Conservation (phyloP, 2,329 filamentous ascomycete species). For the Aureobasidium sp. region DNA sequence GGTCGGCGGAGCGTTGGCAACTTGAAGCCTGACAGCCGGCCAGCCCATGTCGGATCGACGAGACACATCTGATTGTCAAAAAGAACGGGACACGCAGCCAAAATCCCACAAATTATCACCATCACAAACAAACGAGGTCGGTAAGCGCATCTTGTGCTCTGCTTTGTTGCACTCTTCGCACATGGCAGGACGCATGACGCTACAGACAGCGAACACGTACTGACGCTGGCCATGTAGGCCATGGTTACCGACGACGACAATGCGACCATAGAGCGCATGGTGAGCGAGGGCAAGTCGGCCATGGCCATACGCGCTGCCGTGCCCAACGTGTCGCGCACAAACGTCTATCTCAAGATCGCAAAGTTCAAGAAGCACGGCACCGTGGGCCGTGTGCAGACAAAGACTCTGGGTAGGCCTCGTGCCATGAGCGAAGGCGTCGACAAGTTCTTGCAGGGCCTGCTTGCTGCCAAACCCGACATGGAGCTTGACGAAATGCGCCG, state of each 20-base stretch:
- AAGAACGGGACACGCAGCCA: not conserved
- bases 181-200: not conserved
- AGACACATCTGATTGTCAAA: conserved; percentile 1
- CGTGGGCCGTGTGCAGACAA: conserved; percentile 16
- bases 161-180: not conserved
- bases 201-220: not conserved
- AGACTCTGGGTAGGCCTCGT: conserved; percentile 16
- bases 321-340: conserved; percentile 17
- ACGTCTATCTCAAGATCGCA: conserved; percentile 18
- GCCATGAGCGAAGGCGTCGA: conserved; percentile 15
- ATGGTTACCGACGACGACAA: conserved; percentile 16
- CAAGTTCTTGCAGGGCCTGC: conserved; percentile 16
- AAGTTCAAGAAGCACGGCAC: conserved; percentile 18
- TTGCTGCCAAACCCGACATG: conserved; percentile 17
- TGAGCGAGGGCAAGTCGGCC: conserved; percentile 13
- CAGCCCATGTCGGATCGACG: not conserved
- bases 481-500: conserved; percentile 18
- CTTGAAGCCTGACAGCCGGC: not conserved
- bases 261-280: conserved; percentile 15
- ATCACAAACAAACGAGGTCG: conserved; percentile 11
- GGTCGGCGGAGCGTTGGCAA: not conserved
- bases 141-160: conserved; percentile 1
- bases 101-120: conserved; percentile 1
- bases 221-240: conserved; percentile 4
- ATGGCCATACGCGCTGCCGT: conserved; percentile 17